A percentile compares a stretch with the other conserved stretches of the same genome.
Conservation (phyloP, 2,329 filamentous ascomycete genomes). For the Apiospora saccharicola region DNA sequence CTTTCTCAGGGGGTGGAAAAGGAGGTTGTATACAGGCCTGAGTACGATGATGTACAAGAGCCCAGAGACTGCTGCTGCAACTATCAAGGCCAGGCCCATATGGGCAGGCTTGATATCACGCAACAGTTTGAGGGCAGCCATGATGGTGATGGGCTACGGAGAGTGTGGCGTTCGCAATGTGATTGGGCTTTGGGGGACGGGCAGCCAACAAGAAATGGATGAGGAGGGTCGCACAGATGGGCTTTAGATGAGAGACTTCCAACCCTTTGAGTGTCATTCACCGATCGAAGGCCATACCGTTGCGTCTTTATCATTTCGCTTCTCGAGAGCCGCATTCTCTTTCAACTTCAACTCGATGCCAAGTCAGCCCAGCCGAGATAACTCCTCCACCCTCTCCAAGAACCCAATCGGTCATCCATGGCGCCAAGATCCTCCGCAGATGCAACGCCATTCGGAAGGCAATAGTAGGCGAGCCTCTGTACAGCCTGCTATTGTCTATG, state of each 20-base stretch:
- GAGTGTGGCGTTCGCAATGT: not conserved
- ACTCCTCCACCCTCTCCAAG: too few species aligned
- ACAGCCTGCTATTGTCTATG: not conserved
- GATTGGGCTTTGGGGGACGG: not conserved
- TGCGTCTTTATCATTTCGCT: not conserved
- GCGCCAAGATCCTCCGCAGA: not conserved
- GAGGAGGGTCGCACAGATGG: not conserved
- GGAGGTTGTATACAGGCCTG: slow-evolving; percentile 31
- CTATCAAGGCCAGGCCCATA: not conserved
- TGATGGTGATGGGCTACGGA: not conserved
- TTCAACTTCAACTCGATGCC: not conserved
- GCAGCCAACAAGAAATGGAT: too few species aligned
- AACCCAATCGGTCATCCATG: not conserved
- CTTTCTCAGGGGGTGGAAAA: slow-evolving; percentile 35
- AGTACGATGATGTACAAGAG: not conserved
- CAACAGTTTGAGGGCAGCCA: not conserved
- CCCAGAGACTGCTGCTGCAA: not conserved
- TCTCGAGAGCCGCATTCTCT: not conserved
- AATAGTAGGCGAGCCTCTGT: not conserved
- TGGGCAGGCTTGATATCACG: not conserved
- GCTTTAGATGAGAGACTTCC: too few species aligned
- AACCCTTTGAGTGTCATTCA: not conserved
- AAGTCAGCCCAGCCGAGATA: not conserved
- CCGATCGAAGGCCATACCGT: not conserved
- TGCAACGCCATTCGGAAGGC: not conserved